Base-by-base conservation (phyloP, 495 filamentous ascomycete species). In the Evernia prunastri region DNA sequence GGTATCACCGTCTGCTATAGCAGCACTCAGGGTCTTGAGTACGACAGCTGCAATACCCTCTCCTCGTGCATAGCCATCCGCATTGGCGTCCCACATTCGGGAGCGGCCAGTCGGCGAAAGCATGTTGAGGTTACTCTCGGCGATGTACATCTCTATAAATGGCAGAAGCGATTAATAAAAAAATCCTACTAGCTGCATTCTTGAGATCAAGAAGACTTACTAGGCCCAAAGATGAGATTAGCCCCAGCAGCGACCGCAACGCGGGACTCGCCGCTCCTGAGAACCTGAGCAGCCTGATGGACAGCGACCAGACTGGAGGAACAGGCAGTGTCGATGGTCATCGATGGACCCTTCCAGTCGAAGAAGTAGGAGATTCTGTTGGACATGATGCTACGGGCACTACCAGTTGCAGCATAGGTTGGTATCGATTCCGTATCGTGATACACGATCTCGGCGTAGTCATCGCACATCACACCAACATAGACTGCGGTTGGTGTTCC, bases 341-440 rank as follows among this genome's bases (percentile, higher is more conserved):
- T 74, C 58, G 75, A 78, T 0, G 83, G 78, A 5, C 83, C 83
- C 1, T 71, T 68, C 33, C 84, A 68, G 68, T 85, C 77, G 60
- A 82, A 84, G 67, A 81, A 82, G 56, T 81, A 81, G 0, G 80
- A 82, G 1, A 86, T 70, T 0, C 84, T 77, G 60, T 86, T 84
- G 1, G 82, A 77, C 2, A 81, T 57, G 60, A 85, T 77, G 36
- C 70, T 72, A 0, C 75, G 67, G 2, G 76, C 75, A 0, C 77
- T 81, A 3, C 85, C 86, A 13, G 82, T 86, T 0, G 72, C 74
- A 27, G 78, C 72, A 61, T 86, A 84, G 18, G 72, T 76, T 0
- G 77, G 77, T 1, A 78, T 60, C 25, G 62, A 71, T 15, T 81
- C 73, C 0, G 78, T 60, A 58, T 84, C 82, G n/a, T 75, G 71